Conservation (phyloP, 441 rosid genomes). For the Iberis amara region DNA sequence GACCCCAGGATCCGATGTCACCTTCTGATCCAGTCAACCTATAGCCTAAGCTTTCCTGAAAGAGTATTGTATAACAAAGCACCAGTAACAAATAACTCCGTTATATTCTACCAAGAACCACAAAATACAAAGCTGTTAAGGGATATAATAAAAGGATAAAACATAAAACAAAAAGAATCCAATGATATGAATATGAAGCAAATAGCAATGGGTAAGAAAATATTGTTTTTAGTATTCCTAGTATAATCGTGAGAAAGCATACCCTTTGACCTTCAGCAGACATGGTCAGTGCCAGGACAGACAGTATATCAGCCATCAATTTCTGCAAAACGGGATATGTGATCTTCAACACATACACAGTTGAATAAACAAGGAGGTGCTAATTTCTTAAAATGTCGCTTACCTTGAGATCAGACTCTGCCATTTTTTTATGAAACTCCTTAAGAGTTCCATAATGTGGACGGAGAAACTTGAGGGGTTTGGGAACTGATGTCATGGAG, state of each 20-base stretch:
- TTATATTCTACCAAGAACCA: conserved; percentile 13
- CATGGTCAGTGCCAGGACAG: conserved; percentile 94
- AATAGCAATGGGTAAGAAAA: conserved; percentile 5
- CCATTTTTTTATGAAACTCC: conserved; percentile 57
- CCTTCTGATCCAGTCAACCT: conserved; percentile 83
- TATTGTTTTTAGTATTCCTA: neutral
- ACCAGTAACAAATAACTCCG: conserved; percentile 2
- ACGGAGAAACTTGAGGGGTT: conserved; percentile 94
- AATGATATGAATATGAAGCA: conserved; percentile 3
- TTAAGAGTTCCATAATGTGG: conserved; percentile 90
- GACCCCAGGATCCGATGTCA: conserved; percentile 98
- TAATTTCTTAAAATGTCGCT: too few species aligned
- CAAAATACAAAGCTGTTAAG: neutral
- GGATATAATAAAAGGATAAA: conserved; percentile 1
- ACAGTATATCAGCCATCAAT: conserved; percentile 78
- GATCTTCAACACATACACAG: conserved; percentile 10
- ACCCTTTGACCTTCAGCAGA: conserved; percentile 97
- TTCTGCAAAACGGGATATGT: conserved; percentile 49
- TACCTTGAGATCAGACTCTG: conserved; percentile 67
- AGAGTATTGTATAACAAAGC: conserved; percentile 23
- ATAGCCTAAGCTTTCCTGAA: conserved; percentile 91
- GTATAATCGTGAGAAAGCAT: conserved; percentile 19
- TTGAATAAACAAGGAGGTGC: neutral
- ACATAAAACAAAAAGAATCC: conserved; percentile 6
- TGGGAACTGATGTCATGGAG: conserved; percentile 96